A percentile compares a stretch with the other conserved stretches of the same genome.
These are phyloP conservation scores for Ogataea saltuana DNA, from an alignment of 805 yeast species.

Conservation along the genomic window DNA sequence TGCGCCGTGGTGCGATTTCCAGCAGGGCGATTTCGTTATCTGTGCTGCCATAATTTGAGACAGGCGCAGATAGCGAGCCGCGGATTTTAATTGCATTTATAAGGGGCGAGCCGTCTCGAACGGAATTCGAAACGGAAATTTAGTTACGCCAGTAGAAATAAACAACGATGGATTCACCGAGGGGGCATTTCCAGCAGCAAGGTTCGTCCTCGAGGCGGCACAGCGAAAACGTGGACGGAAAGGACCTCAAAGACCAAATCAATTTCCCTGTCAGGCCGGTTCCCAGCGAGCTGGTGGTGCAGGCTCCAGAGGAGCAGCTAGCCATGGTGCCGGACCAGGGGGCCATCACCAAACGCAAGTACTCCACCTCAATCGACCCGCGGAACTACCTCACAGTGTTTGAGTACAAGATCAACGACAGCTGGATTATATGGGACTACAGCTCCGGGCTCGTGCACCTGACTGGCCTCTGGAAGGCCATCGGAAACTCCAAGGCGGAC, in stretches of 20 bases:
- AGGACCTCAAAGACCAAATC: conserved; percentile 9
- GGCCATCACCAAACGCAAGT: conserved; percentile 44
- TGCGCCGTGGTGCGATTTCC: conserved; percentile 9
- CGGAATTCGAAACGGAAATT: not conserved
- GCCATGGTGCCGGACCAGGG: conserved; percentile 22
- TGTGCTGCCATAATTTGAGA: conserved; percentile 8
- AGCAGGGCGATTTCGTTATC: conserved; percentile 1
- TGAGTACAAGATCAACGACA: conserved; percentile 67
- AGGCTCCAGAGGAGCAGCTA: conserved; percentile 26
- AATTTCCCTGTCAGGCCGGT: conserved; percentile 30
- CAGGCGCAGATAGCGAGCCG: conserved; percentile 7
- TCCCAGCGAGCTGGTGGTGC: conserved; percentile 14
- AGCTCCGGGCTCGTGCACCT: conserved; percentile 82
- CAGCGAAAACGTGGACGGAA: not conserved
- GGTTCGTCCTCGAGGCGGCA: conserved; percentile 6
- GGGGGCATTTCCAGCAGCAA: conserved; percentile 1
- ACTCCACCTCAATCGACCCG: conserved; percentile 74
- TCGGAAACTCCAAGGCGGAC: conserved; percentile 71
- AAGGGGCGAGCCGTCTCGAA: not conserved
- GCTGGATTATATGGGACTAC: conserved; percentile 85
- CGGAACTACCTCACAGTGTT: conserved; percentile 68
- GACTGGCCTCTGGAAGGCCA: conserved; percentile 84
- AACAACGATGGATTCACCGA: not conserved
- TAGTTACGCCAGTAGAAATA: not conserved
- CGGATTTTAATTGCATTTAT: not conserved